phyloP scores from a whole-genome alignment of 345 rosid genomes.

The Aethionema arabicum region DNA sequence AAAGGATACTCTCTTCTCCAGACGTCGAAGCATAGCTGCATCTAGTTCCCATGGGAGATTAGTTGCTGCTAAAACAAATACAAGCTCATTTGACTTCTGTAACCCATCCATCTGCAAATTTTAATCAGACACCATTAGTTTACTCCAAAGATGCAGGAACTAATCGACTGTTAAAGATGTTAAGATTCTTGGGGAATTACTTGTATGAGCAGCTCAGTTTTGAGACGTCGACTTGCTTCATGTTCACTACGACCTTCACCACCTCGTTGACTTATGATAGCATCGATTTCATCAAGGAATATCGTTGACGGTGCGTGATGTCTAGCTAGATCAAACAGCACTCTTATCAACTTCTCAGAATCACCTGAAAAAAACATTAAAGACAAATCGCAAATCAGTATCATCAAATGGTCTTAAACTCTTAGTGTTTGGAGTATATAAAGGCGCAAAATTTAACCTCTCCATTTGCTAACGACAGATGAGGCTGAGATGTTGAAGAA shows the following conservation, averaged over 20 bases:
- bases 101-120: constrained; percentile 93
- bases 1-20: constrained; percentile 96
- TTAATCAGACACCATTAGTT: constrained; percentile 19
- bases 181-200: constrained; percentile 41
- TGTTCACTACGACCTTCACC: constrained; percentile 97
- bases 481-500: constrained; percentile 98
- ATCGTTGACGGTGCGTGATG: constrained; percentile 97
- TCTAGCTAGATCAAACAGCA: constrained; percentile 92
- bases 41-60: constrained; percentile 99
- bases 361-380: constrained; percentile 67
- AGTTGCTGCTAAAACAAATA: constrained; percentile 95
- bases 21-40: constrained; percentile 96
- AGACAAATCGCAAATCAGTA: not conserved
- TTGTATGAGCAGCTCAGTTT: constrained; percentile 98
- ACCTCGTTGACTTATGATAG: constrained; percentile 95
- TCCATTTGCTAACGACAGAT: constrained; percentile 99
- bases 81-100: constrained; percentile 77
- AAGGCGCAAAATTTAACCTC: constrained; percentile 32
- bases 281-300: constrained; percentile 96
- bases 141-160: not conserved
- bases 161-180: constrained; percentile 1
- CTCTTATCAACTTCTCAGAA: constrained; percentile 90
- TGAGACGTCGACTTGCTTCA: constrained; percentile 98
- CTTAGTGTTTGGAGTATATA: not conserved
- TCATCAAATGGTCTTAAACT: not conserved